A percentile compares a stretch with the other conserved stretches of the same genome.
Conservation (phyloP, 192 early-diverging fungal genomes). For the Coemansia sp. region DNA sequence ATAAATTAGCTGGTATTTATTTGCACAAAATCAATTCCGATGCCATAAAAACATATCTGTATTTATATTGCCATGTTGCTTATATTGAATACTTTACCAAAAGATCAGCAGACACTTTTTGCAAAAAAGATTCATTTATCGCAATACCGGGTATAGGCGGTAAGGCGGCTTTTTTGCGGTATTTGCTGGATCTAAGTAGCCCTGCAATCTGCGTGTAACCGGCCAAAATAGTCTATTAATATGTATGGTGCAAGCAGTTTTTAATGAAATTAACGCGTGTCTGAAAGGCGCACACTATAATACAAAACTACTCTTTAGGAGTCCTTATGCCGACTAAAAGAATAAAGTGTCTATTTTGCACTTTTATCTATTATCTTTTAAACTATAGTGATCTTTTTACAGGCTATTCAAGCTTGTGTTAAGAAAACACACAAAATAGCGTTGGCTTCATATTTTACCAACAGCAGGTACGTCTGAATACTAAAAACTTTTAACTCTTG, state of each 20-base stretch:
- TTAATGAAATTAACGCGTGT: background rate
- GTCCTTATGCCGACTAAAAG: background rate
- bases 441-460: background rate
- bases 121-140: background rate
- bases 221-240: background rate
- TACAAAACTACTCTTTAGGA: background rate
- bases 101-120: background rate
- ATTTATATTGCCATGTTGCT: constrained; percentile 14
- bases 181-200: background rate
- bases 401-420: background rate
- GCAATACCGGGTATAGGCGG: background rate
- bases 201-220: background rate
- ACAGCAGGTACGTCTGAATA: constrained; percentile 8
- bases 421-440: background rate
- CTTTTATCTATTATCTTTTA: background rate
- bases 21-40: background rate
- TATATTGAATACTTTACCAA: background rate
- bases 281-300: background rate
- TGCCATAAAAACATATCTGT: background rate
- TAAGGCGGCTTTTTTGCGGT: background rate
- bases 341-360: background rate
- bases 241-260: constrained; percentile 6
- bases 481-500: background rate
- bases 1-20: background rate
- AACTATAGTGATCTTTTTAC: background rate